phyloP scores from a whole-genome alignment of 106 monocot species.

The Narthecium ossifragum region DNA sequence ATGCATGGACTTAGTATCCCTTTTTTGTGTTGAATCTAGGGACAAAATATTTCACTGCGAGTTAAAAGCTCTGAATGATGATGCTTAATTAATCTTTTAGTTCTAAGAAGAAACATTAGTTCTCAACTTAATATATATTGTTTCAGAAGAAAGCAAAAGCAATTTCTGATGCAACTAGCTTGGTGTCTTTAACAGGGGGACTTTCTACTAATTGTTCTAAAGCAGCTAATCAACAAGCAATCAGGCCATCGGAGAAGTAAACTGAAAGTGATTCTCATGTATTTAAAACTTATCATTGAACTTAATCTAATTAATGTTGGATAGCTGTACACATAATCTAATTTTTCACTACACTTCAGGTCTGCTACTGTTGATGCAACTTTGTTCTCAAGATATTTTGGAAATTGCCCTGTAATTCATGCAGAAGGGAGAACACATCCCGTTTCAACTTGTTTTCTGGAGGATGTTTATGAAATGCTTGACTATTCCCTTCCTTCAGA shows the following conservation, averaged over 20 bases:
- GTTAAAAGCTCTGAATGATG: too few species aligned
- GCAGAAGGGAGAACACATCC: slow-evolving; percentile 94
- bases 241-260: slow-evolving; percentile 33
- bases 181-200: slow-evolving; percentile 62
- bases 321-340: neutral
- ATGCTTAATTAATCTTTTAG: too few species aligned
- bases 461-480: slow-evolving; percentile 87
- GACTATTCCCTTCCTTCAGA: slow-evolving; percentile 81
- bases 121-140: too few species aligned
- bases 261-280: slow-evolving; percentile 98
- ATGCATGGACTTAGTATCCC: too few species aligned
- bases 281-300: slow-evolving; percentile 10
- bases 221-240: slow-evolving; percentile 62
- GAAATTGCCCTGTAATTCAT: slow-evolving; percentile 76
- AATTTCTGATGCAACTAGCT: too few species aligned
- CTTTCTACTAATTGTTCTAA: slow-evolving; percentile 85
- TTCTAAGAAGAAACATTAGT: too few species aligned
- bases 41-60: too few species aligned
- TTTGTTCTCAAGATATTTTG: slow-evolving; percentile 80
- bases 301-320: neutral
- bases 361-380: slow-evolving; percentile 89
- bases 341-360: slow-evolving; percentile 34
- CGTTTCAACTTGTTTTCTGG: slow-evolving; percentile 71
- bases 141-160: too few species aligned
- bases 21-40: too few species aligned